These are phyloP conservation scores for Pseudozyma sp. DNA, from an alignment of 1,284 basidiomycete species.

Conservation along the genomic window DNA sequence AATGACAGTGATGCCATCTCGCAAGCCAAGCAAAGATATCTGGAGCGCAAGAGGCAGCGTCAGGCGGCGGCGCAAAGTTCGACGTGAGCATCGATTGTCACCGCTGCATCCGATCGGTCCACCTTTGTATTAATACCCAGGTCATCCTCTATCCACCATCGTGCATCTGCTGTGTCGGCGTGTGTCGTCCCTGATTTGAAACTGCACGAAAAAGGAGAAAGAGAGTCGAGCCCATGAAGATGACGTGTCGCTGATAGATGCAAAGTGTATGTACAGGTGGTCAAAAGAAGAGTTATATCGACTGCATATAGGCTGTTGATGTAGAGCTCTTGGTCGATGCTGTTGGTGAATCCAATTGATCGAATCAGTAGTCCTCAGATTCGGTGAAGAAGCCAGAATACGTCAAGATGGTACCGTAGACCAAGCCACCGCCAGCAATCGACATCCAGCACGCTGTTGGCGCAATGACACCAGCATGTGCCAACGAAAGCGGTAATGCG, in stretches of 20 bases:
- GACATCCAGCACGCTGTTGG: conserved; percentile 91
- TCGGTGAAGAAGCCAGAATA: conserved; percentile 65
- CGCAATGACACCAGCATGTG: conserved; percentile 89
- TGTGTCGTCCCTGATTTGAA: too few relatives aligned
- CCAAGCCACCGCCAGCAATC: conserved; percentile 89
- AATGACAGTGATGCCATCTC: conserved; percentile 46
- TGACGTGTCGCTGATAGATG: conserved; percentile 1
- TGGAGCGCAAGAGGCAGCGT: conserved; percentile 66
- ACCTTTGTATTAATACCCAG: conserved; percentile 8
- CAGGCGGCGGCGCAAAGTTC: conserved; percentile 17
- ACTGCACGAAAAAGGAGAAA: too few relatives aligned
- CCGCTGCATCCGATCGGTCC: neutral
- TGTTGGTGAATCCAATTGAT: neutral
- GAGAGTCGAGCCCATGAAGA: conserved; percentile 9
- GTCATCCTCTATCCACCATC: neutral
- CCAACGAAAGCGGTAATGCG: conserved; percentile 88
- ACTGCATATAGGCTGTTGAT: too few relatives aligned
- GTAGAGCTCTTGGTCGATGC: too few relatives aligned
- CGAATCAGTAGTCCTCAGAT: conserved; percentile 51
- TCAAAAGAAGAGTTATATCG: too few relatives aligned
- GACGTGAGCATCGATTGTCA: neutral
- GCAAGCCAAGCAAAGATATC: conserved; percentile 64
- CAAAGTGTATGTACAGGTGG: conserved; percentile 33
- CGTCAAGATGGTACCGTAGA: conserved; percentile 82
- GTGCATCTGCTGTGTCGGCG: neutral